Conservation (phyloP, 2,329 filamentous ascomycete species). For the Penicillium sp. region DNA sequence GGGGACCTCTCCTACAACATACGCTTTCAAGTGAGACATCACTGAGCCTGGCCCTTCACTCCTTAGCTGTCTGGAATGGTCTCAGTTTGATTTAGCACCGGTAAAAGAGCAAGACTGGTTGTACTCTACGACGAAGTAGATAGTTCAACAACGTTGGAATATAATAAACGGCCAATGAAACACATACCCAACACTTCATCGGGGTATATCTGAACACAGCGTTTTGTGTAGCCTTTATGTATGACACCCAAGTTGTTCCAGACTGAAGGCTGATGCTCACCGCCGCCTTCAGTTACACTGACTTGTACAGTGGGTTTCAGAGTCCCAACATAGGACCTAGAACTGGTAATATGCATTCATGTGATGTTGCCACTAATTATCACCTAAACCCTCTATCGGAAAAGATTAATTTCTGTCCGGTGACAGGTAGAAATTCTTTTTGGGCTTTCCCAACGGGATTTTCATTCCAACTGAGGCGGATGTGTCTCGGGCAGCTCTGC, state of each 20-base stretch:
- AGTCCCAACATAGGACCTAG: background rate
- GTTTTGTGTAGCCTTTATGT: constrained; percentile 1
- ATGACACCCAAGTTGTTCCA: background rate
- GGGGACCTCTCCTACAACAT: background rate
- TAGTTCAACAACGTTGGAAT: background rate
- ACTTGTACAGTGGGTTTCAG: background rate
- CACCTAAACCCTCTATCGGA: background rate
- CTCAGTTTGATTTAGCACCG: background rate
- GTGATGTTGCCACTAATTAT: background rate
- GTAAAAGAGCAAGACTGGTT: background rate
- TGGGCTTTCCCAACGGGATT: constrained; percentile 13
- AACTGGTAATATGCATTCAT: background rate
- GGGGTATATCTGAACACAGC: background rate
- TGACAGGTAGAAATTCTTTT: background rate
- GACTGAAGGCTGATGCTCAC: background rate
- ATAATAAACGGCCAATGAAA: background rate
- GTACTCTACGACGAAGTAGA: background rate
- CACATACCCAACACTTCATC: background rate
- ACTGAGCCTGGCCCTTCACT: background rate
- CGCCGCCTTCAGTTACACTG: background rate
- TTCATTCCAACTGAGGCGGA: constrained; percentile 7
- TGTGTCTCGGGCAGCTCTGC: constrained; percentile 13
- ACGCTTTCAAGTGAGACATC: background rate
- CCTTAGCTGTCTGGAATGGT: background rate
- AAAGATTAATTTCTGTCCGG: no score